These are phyloP conservation scores for Macrolepiota fuliginosa DNA, from an alignment of 768 basidiomycete species.

Conservation along the genomic window DNA sequence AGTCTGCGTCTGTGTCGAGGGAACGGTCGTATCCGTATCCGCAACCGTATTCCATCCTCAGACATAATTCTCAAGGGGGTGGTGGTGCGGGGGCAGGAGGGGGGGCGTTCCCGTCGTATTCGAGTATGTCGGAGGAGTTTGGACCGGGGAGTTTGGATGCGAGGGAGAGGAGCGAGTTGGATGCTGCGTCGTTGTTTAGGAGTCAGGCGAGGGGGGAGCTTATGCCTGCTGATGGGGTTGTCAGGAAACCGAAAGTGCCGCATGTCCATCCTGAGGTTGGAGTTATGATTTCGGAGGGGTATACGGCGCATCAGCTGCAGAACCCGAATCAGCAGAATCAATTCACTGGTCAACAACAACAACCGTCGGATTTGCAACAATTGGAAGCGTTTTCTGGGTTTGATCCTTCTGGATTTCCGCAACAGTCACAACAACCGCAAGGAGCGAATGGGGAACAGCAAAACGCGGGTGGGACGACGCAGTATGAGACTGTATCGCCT, in stretches of 20 bases:
- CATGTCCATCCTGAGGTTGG: constrained; percentile 28
- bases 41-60: constrained; percentile 4
- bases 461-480: constrained; percentile 18
- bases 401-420: neutral
- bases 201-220: constrained; percentile 61
- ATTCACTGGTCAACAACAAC: neutral
- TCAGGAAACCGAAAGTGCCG: constrained; percentile 27
- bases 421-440: neutral
- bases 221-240: constrained; percentile 29
- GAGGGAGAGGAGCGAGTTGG: constrained; percentile 28
- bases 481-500: constrained; percentile 27
- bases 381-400: no score
- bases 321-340: constrained; percentile 13
- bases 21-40: constrained; percentile 12
- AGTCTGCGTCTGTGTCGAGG: constrained; percentile 1
- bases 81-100: no score
- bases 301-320: constrained; percentile 17
- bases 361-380: neutral
- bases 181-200: constrained; percentile 66
- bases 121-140: constrained; percentile 30
- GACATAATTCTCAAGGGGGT: constrained; percentile 15
- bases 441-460: no score
- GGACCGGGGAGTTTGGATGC: constrained; percentile 23
- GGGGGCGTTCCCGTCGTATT: constrained; percentile 16
- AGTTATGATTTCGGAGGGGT: constrained; percentile 29